These are phyloP conservation scores for Puya raimondii DNA, from an alignment of 176 grass and related monocot species.

Conservation along the genomic window DNA sequence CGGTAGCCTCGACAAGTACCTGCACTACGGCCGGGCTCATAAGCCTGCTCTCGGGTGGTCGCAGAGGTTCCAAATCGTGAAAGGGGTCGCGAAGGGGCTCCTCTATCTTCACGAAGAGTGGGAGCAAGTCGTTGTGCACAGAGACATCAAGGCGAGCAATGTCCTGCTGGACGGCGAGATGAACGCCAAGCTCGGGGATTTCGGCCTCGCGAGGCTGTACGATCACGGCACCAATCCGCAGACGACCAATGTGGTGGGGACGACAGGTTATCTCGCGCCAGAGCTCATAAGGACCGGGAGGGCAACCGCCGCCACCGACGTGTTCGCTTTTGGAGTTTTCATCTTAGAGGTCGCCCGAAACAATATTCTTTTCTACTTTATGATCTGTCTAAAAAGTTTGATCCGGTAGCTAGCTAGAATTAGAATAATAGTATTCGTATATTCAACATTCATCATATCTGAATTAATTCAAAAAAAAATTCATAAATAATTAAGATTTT, in stretches of 20 bases:
- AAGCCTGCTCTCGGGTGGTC: slow-evolving; percentile 10
- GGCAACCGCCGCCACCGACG: slow-evolving; percentile 18
- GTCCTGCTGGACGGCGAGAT: slow-evolving; percentile 17
- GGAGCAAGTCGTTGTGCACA: slow-evolving; percentile 11
- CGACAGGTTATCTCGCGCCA: slow-evolving; percentile 29
- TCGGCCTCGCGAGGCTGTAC: slow-evolving; percentile 28
- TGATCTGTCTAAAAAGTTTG: too few relatives aligned
- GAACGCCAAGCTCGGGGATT: slow-evolving; percentile 28
- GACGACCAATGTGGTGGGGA: slow-evolving; percentile 24
- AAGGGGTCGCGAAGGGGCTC: slow-evolving; percentile 18
- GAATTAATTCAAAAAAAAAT: too few relatives aligned
- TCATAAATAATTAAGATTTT: too few relatives aligned
- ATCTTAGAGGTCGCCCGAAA: slow-evolving; percentile 16
- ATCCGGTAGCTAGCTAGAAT: too few relatives aligned
- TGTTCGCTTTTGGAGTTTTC: slow-evolving; percentile 32
- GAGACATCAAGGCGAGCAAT: slow-evolving; percentile 25
- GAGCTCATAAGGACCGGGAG: slow-evolving; percentile 12
- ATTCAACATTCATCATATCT: too few relatives aligned
- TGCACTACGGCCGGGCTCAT: neutral
- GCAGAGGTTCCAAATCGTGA: slow-evolving; percentile 17
- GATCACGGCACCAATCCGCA: slow-evolving; percentile 26
- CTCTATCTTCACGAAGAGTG: slow-evolving; percentile 29
- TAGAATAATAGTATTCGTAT: too few relatives aligned
- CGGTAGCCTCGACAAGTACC: slow-evolving; percentile 22
- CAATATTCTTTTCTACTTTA: too few relatives aligned